phyloP scores from a whole-genome alignment of 2,329 filamentous ascomycete species.

The Phyllosticta citrichinensis region DNA sequence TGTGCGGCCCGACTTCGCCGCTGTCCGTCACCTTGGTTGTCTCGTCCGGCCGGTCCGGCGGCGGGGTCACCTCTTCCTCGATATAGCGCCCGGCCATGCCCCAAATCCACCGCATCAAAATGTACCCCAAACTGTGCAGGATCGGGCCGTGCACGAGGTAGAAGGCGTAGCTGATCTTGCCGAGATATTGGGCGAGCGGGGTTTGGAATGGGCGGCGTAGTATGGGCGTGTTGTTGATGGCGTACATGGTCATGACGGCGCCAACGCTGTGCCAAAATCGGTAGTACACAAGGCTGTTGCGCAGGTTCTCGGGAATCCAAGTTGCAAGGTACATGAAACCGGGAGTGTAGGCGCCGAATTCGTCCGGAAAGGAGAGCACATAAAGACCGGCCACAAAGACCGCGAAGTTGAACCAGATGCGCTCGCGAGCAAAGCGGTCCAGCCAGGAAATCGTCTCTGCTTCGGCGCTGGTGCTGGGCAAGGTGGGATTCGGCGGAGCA shows the following conservation, averaged over 20 bases:
- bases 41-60: slow-evolving; percentile 15
- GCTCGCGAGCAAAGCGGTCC: slow-evolving; percentile 18
- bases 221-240: slow-evolving; percentile 12
- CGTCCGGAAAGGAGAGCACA: slow-evolving; percentile 40
- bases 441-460: slow-evolving; percentile 4
- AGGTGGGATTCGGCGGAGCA: background rate
- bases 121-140: slow-evolving; percentile 30
- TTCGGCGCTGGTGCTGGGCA: background rate
- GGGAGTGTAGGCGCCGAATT: slow-evolving; percentile 34
- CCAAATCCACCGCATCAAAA: slow-evolving; percentile 20
- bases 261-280: slow-evolving; percentile 49
- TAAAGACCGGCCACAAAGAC: slow-evolving; percentile 44
- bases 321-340: slow-evolving; percentile 43
- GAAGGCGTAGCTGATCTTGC: slow-evolving; percentile 47
- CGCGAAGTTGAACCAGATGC: slow-evolving; percentile 25
- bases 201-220: slow-evolving; percentile 39
- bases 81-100: slow-evolving; percentile 5
- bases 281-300: slow-evolving; percentile 37
- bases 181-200: slow-evolving; percentile 44
- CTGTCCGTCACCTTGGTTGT: slow-evolving; percentile 12
- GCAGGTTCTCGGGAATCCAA: slow-evolving; percentile 31
- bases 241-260: slow-evolving; percentile 27
- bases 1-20: slow-evolving; percentile 22
- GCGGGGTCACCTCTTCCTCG: background rate
- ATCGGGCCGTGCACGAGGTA: slow-evolving; percentile 50